These are phyloP conservation scores for Claviceps digitariae DNA, from an alignment of 2,329 filamentous ascomycete species.

Conservation along the genomic window DNA sequence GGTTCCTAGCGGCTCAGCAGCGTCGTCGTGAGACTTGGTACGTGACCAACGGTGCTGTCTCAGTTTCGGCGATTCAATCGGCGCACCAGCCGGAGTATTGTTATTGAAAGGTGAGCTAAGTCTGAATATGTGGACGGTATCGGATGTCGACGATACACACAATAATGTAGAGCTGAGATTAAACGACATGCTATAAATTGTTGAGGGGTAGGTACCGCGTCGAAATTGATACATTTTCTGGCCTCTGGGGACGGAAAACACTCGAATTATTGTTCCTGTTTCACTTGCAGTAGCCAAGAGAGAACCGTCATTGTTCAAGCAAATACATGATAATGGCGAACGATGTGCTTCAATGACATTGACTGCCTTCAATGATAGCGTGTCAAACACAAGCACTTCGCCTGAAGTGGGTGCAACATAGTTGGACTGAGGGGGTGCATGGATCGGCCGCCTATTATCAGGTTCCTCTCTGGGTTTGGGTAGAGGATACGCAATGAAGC, in stretches of 20 bases:
- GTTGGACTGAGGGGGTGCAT: conserved; percentile 68
- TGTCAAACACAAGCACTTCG: conserved; percentile 87
- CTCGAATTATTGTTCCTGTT: conserved; percentile 92
- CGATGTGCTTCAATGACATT: conserved; percentile 94
- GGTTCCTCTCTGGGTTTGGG: conserved; percentile 56
- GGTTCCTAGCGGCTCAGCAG: conserved; percentile 21
- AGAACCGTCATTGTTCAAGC: conserved; percentile 84
- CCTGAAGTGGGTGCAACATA: conserved; percentile 77
- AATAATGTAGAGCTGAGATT: conserved; percentile 87
- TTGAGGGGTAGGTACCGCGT: conserved; percentile 84
- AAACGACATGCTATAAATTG: conserved; percentile 98
- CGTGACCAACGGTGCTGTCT: conserved; percentile 39
- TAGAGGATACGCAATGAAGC: conserved; percentile 86
- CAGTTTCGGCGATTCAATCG: conserved; percentile 25
- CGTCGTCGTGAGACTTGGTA: conserved; percentile 36
- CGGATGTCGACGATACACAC: conserved; percentile 89
- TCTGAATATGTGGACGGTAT: conserved; percentile 94
- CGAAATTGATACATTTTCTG: conserved; percentile 95
- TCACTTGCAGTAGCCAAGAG: conserved; percentile 89
- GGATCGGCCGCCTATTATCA: conserved; percentile 50
- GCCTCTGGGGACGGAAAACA: conserved; percentile 82
- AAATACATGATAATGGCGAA: conserved; percentile 78
- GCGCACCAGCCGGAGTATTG: conserved; percentile 21
- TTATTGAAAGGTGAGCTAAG: conserved; percentile 39
- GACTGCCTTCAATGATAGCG: conserved; percentile 75